phyloP scores from a whole-genome alignment of 495 filamentous ascomycete species.

The Copromyces sp. region DNA sequence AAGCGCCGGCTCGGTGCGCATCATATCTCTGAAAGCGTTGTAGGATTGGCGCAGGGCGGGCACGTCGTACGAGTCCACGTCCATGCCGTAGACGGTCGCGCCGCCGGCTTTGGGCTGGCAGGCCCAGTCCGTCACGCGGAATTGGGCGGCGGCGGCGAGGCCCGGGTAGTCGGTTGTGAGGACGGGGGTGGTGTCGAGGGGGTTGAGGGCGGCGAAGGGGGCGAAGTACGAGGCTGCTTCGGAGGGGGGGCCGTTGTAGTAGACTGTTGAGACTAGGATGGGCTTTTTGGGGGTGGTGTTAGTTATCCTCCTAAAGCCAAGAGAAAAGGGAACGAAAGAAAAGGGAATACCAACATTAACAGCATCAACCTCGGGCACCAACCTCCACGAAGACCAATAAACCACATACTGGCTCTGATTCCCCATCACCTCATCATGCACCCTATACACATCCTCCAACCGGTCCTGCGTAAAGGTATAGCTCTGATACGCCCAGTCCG shows the following conservation, averaged over 20 bases:
- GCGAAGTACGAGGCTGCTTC: constrained; percentile 29
- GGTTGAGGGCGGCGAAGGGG: constrained; percentile 32
- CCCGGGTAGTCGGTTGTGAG: constrained; percentile 28
- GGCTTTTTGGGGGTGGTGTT: constrained; percentile 13
- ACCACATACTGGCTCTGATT: constrained; percentile 27
- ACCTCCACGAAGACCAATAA: constrained; percentile 38
- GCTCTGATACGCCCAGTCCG: constrained; percentile 29
- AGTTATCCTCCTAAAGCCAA: too few relatives aligned
- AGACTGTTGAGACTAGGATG: constrained; percentile 36
- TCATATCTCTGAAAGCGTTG: constrained; percentile 27
- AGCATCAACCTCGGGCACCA: constrained; percentile 26
- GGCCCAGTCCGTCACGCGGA: constrained; percentile 18
- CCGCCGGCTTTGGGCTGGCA: constrained; percentile 32
- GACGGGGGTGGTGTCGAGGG: constrained; percentile 17
- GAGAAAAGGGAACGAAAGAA: too few relatives aligned
- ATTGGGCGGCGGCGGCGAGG: constrained; percentile 30
- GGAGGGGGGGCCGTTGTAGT: constrained; percentile 32
- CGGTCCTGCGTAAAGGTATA: constrained; percentile 36
- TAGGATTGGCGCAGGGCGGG: constrained; percentile 30
- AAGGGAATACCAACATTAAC: constrained; percentile 18
- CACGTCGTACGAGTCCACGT: constrained; percentile 34
- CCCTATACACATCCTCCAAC: constrained; percentile 40
- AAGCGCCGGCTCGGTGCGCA: constrained; percentile 8
- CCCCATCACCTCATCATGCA: constrained; percentile 26
- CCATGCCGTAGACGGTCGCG: constrained; percentile 34